A percentile compares a stretch with the other conserved stretches of the same genome.
phyloP scores from a whole-genome alignment of 2,329 filamentous ascomycete species.

The Boeremia exigua region DNA sequence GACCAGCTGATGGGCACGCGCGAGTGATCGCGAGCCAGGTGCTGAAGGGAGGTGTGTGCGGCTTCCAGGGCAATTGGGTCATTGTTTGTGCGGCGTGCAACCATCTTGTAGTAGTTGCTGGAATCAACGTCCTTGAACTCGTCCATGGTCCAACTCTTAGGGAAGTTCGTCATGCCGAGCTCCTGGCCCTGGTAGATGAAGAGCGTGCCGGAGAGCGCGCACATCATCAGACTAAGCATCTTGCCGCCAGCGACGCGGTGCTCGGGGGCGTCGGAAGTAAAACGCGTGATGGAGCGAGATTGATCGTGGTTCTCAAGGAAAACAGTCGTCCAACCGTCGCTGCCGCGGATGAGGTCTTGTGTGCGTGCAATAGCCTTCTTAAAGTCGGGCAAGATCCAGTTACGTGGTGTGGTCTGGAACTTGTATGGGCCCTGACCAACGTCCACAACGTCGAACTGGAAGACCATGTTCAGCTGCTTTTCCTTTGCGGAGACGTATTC shows the following conservation, averaged over 20 bases:
- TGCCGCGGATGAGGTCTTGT: slow-evolving; percentile 39
- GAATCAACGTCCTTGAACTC: slow-evolving; percentile 62
- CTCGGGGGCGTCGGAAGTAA: slow-evolving; percentile 55
- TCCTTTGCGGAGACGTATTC: slow-evolving; percentile 65
- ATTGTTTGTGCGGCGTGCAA: slow-evolving; percentile 30
- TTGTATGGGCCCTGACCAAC: slow-evolving; percentile 46
- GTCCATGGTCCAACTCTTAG: slow-evolving; percentile 50
- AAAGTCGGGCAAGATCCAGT: slow-evolving; percentile 40
- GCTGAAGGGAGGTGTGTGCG: slow-evolving; percentile 61
- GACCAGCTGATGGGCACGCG: slow-evolving; percentile 74
- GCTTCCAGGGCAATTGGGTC: slow-evolving; percentile 50
- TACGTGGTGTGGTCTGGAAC: slow-evolving; percentile 44
- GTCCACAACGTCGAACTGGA: slow-evolving; percentile 55
- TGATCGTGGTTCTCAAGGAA: slow-evolving; percentile 64
- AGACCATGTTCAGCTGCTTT: slow-evolving; percentile 72
- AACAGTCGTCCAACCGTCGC: slow-evolving; percentile 55
- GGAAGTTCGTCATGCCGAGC: slow-evolving; percentile 58
- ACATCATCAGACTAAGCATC: slow-evolving; percentile 56
- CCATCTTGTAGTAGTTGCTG: slow-evolving; percentile 58
- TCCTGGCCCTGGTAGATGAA: slow-evolving; percentile 61
- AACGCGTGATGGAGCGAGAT: slow-evolving; percentile 57
- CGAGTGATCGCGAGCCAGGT: slow-evolving; percentile 69
- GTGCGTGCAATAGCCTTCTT: slow-evolving; percentile 41
- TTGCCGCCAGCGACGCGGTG: slow-evolving; percentile 56
- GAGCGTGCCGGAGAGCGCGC: slow-evolving; percentile 56